phyloP scores from a whole-genome alignment of 192 early-diverging fungal species.

The Phlyctochytrium arcticum region DNA sequence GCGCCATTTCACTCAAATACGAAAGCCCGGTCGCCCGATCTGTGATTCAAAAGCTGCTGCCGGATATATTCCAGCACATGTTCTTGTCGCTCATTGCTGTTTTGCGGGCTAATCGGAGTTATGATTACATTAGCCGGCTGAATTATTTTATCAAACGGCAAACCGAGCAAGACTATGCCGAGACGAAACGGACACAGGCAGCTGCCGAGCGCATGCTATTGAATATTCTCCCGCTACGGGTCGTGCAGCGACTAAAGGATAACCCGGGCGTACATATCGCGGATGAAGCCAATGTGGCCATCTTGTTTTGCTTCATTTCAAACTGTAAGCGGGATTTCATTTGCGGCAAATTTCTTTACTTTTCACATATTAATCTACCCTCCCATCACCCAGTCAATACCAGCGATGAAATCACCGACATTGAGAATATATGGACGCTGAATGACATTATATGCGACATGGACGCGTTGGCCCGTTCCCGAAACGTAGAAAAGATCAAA shows the following conservation, averaged over 20 bases:
- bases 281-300: constrained; percentile 26
- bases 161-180: constrained; percentile 14
- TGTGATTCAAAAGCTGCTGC: neutral
- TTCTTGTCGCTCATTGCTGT: neutral
- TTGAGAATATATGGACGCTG: constrained; percentile 25
- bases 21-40: neutral
- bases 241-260: constrained; percentile 22
- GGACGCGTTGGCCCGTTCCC: constrained; percentile 20
- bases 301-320: constrained; percentile 27
- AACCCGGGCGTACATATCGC: constrained; percentile 27
- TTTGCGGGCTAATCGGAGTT: constrained; percentile 10
- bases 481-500: constrained; percentile 34
- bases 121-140: constrained; percentile 16
- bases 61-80: neutral
- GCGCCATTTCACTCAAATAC: neutral
- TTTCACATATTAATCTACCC: too few relatives aligned
- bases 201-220: constrained; percentile 28
- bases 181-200: constrained; percentile 21
- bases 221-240: constrained; percentile 30
- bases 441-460: constrained; percentile 40
- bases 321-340: too few relatives aligned
- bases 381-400: constrained; percentile 1
- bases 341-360: too few relatives aligned
- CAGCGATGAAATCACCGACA: constrained; percentile 10
- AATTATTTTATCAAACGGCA: constrained; percentile 26